phyloP scores from a whole-genome alignment of 2,329 filamentous ascomycete species.

The Alternaria postmessia region DNA sequence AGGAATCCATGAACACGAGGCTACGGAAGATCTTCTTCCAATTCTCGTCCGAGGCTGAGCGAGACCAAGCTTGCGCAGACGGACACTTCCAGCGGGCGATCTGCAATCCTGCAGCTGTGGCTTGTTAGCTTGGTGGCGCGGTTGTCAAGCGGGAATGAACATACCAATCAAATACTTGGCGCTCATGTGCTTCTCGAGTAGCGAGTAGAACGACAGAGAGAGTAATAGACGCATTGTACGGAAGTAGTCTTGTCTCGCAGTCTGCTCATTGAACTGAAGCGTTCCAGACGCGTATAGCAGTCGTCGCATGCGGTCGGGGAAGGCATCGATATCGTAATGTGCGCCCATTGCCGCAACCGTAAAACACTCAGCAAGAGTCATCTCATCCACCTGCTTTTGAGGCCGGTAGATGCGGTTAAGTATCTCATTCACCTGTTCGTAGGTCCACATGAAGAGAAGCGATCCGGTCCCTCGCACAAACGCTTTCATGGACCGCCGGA shows the following conservation, averaged over 20 bases:
- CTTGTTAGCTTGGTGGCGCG: conserved; percentile 4
- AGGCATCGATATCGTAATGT: conserved; percentile 49
- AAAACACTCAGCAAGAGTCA: conserved; percentile 49
- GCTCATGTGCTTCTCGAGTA: conserved; percentile 51
- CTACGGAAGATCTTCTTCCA: conserved; percentile 45
- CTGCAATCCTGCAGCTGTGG: conserved; percentile 46
- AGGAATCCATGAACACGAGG: conserved; percentile 51
- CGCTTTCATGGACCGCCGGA: conserved; percentile 43
- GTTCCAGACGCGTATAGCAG: conserved; percentile 47
- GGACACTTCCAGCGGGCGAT: conserved; percentile 47
- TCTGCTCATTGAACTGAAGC: conserved; percentile 44
- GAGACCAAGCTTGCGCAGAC: conserved; percentile 4
- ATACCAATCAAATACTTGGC: conserved; percentile 48
- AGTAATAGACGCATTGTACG: conserved; percentile 48
- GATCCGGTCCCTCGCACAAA: conserved; percentile 48
- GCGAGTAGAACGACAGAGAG: conserved; percentile 47
- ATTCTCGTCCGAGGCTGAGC: conserved; percentile 18
- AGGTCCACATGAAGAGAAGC: conserved; percentile 48
- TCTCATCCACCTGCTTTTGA: conserved; percentile 34
- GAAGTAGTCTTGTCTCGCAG: conserved; percentile 40
- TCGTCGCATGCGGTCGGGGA: conserved; percentile 41
- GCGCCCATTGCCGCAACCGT: conserved; percentile 49
- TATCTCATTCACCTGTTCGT: conserved; percentile 42
- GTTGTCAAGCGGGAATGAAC: conserved; percentile 7
- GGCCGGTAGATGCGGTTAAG: conserved; percentile 47